Conservation (phyloP, 371 early-diverging fungal species). For the Apophysomyces trapeziformis region DNA sequence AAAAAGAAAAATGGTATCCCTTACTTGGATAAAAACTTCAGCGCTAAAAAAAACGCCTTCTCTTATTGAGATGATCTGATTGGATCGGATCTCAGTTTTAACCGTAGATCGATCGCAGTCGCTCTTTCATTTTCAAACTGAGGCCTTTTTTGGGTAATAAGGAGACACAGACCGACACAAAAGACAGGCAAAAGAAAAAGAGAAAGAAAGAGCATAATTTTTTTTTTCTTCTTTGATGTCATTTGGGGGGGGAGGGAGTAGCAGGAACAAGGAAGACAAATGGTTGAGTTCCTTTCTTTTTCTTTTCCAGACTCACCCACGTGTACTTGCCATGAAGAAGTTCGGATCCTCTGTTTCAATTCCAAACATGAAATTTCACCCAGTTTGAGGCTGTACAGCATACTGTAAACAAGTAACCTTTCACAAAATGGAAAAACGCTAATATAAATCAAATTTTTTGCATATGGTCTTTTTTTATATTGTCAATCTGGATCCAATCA, state of each 20-base stretch:
- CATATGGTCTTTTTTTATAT: no score
- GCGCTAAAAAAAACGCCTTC: not conserved
- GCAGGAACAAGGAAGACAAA: no score
- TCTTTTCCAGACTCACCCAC: slow-evolving; percentile 1
- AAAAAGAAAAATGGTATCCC: no score
- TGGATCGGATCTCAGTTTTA: not conserved
- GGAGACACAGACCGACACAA: no score
- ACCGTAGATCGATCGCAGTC: not conserved
- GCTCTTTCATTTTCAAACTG: not conserved
- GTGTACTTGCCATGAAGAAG: not conserved
- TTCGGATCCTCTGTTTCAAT: not conserved
- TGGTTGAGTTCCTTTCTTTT: not conserved
- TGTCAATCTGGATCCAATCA: slow-evolving; percentile 1
- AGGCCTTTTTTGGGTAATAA: not conserved
- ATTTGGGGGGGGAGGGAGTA: not conserved
- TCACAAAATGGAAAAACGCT: slow-evolving; percentile 9
- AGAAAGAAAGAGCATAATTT: not conserved
- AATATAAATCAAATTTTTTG: not conserved
- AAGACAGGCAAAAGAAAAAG: no score
- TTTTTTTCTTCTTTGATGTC: slow-evolving; percentile 1
- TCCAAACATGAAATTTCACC: no score
- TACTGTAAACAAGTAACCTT: no score
- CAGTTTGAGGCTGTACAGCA: no score
- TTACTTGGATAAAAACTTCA: not conserved
- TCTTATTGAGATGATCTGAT: not conserved